Percentiles rank a stretch among this genome's conserved stretches.
These are phyloP conservation scores for Lachnellula suecica DNA, from an alignment of 2,329 filamentous ascomycete species.

Conservation along the genomic window DNA sequence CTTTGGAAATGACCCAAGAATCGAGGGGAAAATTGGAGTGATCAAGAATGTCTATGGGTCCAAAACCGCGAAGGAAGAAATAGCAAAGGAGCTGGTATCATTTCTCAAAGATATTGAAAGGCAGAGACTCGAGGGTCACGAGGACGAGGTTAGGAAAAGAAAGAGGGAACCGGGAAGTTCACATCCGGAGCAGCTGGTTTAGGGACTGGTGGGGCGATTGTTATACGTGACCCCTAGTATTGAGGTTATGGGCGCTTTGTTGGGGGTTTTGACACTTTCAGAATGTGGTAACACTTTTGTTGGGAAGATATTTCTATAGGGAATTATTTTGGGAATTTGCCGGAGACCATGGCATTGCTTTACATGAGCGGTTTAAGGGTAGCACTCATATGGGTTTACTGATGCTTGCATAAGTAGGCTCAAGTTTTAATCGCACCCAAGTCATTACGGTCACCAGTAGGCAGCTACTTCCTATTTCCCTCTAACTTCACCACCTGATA, in stretches of 20 bases:
- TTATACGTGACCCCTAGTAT: neutral
- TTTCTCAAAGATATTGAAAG: constrained; percentile 38
- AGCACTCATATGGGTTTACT: no score
- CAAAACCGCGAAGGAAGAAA: constrained; percentile 48
- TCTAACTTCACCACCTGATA: no score
- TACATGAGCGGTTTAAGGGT: no score
- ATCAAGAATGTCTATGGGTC: constrained; percentile 44
- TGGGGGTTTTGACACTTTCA: no score
- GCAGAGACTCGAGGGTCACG: constrained; percentile 19
- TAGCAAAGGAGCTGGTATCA: constrained; percentile 40
- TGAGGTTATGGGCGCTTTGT: no score
- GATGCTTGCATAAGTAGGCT: no score
- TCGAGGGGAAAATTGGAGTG: constrained; percentile 39
- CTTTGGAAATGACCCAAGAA: constrained; percentile 26
- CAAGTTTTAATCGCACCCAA: no score
- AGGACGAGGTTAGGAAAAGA: constrained; percentile 15
- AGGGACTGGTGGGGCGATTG: neutral
- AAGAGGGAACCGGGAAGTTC: constrained; percentile 8
- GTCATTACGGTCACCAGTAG: neutral
- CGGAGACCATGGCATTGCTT: neutral
- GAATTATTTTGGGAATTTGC: neutral
- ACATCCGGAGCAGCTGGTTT: neutral
- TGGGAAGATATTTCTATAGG: neutral
- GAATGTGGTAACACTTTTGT: no score
- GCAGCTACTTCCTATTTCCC: neutral